phyloP scores from a whole-genome alignment of 495 filamentous ascomycete species.

The Aspergillus coremiiformis region DNA sequence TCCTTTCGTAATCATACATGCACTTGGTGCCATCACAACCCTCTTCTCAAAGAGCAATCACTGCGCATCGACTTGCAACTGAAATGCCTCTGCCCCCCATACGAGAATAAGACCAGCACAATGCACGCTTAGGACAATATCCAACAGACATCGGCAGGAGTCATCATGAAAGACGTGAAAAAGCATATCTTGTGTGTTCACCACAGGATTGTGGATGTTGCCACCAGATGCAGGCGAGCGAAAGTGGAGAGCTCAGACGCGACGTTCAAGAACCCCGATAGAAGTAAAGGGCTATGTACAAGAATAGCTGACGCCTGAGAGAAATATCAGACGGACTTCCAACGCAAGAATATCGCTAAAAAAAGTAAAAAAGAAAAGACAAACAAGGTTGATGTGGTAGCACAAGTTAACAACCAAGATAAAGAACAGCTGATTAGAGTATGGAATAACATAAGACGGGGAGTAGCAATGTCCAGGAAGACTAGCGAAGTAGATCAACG shows the following conservation, averaged over 20 bases:
- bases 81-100: neutral
- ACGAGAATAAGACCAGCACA: neutral
- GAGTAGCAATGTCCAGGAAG: neutral
- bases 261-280: slow-evolving; percentile 2
- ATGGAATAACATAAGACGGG: neutral
- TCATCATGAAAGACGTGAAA: neutral
- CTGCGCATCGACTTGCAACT: neutral
- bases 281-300: slow-evolving; percentile 10
- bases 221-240: neutral
- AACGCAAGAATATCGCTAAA: slow-evolving; percentile 11
- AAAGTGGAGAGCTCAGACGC: slow-evolving; percentile 1
- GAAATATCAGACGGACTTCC: slow-evolving; percentile 2
- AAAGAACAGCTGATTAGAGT: slow-evolving; percentile 14
- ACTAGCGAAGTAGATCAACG: slow-evolving; percentile 3
- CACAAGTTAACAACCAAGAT: neutral
- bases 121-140: neutral
- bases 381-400: neutral
- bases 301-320: slow-evolving; percentile 1
- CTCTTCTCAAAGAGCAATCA: neutral
- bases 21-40: slow-evolving; percentile 17
- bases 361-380: slow-evolving; percentile 2
- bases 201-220: neutral
- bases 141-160: neutral
- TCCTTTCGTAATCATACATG: slow-evolving; percentile 44
- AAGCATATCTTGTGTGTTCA: neutral